phyloP scores from a whole-genome alignment of 352 stramenopile genomes.

The Globisporangium splendens region DNA sequence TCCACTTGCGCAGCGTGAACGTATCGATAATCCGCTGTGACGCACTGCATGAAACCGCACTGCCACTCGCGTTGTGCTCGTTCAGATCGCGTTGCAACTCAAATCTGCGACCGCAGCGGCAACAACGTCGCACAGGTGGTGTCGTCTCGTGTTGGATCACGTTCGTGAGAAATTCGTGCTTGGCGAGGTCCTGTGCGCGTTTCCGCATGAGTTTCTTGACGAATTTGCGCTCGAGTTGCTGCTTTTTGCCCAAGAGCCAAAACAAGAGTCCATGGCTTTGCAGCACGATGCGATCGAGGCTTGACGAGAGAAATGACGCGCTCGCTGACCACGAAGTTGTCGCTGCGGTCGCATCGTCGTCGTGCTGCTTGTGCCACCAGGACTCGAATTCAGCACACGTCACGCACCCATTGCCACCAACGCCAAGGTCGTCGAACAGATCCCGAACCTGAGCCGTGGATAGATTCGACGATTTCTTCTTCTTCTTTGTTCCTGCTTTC shows the following conservation, averaged over 20 bases:
- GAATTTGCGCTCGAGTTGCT: conserved; percentile 46
- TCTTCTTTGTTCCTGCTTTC: conserved; percentile 1
- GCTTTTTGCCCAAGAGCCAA: conserved; percentile 39
- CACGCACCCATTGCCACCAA: conserved; percentile 27
- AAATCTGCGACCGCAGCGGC: conserved; percentile 29
- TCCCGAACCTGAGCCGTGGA: conserved; percentile 26
- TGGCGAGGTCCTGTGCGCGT: conserved; percentile 25
- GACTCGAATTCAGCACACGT: conserved; percentile 29
- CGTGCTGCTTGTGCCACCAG: conserved; percentile 31
- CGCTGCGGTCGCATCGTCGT: background rate
- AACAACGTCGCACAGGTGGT: conserved; percentile 20
- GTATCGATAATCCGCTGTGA: conserved; percentile 28
- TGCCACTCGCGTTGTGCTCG: conserved; percentile 22
- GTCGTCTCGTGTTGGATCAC: conserved; percentile 7
- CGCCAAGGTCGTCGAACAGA: conserved; percentile 39
- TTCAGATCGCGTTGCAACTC: conserved; percentile 29
- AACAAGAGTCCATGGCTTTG: conserved; percentile 43
- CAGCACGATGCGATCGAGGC: conserved; percentile 32
- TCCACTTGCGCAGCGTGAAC: conserved; percentile 32
- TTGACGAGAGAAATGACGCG: conserved; percentile 25
- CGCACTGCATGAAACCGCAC: conserved; percentile 9
- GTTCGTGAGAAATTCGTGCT: conserved; percentile 17
- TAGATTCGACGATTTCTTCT: conserved; percentile 20
- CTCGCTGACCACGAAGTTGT: conserved; percentile 27
- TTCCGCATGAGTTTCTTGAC: conserved; percentile 45